A percentile compares a stretch with the other conserved stretches of the same genome.
phyloP scores from a whole-genome alignment of 768 basidiomycete species.

The Psilocybe sp. region DNA sequence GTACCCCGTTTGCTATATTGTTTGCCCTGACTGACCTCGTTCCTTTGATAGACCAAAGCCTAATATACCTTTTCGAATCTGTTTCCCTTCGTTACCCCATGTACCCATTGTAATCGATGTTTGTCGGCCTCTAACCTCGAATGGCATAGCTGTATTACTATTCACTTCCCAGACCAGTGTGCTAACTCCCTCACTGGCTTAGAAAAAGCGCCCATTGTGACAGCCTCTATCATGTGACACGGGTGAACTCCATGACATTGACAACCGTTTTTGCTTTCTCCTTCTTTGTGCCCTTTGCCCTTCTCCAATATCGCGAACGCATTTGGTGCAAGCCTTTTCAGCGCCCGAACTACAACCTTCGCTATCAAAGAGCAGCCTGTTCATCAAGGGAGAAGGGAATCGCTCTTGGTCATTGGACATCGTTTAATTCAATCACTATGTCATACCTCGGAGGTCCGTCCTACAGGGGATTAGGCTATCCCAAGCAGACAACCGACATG shows the following conservation, averaged over 20 bases:
- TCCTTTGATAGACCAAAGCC: slow-evolving; percentile 12
- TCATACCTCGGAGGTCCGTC: no score
- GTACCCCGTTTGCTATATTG: slow-evolving; percentile 3
- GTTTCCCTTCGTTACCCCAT: slow-evolving; percentile 6
- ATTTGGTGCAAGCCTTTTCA: no score
- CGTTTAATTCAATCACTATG: neutral
- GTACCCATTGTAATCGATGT: slow-evolving; percentile 12
- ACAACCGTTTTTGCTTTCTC: neutral
- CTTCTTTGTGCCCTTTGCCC: neutral
- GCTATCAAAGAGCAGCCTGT: no score
- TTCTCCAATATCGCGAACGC: neutral
- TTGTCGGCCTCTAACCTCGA: neutral
- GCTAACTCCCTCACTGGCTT: neutral
- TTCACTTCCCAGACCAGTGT: neutral
- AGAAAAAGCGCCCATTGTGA: neutral
- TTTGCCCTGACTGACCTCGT: neutral
- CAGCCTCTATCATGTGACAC: no score
- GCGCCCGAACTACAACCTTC: no score
- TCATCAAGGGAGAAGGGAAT: neutral
- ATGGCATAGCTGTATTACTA: neutral
- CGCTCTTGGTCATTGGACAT: neutral
- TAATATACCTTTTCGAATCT: slow-evolving; percentile 9
- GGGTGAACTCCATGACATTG: neutral
- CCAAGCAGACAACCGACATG: slow-evolving; percentile 33
- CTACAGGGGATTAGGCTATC: no score